Evolutionary conservation across 2,329 filamentous ascomycete genomes (phyloP).

Genomic region (Monosporascus sp.): DNA sequence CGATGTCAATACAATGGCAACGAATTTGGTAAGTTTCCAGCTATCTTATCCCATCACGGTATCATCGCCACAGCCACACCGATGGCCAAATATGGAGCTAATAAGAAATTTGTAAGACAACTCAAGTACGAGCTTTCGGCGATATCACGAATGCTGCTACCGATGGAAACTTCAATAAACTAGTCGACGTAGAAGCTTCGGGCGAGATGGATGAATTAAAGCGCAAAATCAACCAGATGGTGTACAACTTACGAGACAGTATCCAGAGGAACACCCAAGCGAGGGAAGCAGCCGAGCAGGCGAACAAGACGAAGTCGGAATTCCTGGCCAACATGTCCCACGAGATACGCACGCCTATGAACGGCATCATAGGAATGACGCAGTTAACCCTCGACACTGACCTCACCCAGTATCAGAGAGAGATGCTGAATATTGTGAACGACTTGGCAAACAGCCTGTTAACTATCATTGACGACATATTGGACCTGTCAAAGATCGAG

Average conservation of each 20-base stretch:
- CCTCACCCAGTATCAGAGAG: constrained; percentile 87
- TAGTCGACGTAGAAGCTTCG: constrained; percentile 93
- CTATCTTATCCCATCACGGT: not conserved
- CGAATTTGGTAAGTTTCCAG: constrained; percentile 46
- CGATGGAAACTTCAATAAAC: constrained; percentile 93
- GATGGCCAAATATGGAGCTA: not conserved
- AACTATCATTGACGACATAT: constrained; percentile 88
- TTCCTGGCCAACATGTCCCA: constrained; percentile 99
- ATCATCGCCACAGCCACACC: not conserved
- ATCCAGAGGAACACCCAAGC: constrained; percentile 96
- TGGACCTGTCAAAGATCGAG: constrained; percentile 77
- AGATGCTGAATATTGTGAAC: constrained; percentile 98
- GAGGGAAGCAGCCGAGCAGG: constrained; percentile 89
- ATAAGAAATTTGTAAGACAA: constrained; percentile 56
- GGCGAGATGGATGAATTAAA: constrained; percentile 99
- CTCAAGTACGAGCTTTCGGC: constrained; percentile 94
- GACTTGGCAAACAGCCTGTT: constrained; percentile 92
- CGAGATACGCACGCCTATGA: constrained; percentile 96
- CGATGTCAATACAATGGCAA: constrained; percentile 90
- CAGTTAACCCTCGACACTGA: constrained; percentile 93
- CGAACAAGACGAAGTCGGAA: constrained; percentile 97
- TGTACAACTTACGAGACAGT: constrained; percentile 88
- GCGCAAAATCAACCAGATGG: constrained; percentile 99
- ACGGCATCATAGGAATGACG: constrained; percentile 97
- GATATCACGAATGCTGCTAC: constrained; percentile 98